A percentile compares a stretch with the other conserved stretches of the same genome.
phyloP scores from a whole-genome alignment of 345 rosid genomes.

The Iberis pinnata region DNA sequence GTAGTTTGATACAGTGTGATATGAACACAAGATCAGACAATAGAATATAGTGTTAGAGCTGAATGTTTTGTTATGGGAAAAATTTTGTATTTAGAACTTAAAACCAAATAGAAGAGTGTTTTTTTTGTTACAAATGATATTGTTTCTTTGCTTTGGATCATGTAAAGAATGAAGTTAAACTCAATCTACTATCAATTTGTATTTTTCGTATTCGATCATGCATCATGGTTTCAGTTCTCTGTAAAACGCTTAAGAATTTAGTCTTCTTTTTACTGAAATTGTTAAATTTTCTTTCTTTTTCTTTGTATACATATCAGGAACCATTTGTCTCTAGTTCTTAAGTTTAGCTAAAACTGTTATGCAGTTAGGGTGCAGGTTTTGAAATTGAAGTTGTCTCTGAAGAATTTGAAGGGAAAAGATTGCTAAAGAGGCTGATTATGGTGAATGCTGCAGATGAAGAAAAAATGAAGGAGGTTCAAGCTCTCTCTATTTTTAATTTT shows the following conservation, averaged over 20 bases:
- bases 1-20: background rate
- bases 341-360: background rate
- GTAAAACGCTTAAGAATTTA: background rate
- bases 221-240: background rate
- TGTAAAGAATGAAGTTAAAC: background rate
- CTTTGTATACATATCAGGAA: slow-evolving; percentile 43
- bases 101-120: background rate
- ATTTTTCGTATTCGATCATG: background rate
- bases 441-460: slow-evolving; percentile 75
- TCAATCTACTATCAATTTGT: background rate
- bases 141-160: background rate
- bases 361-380: slow-evolving; percentile 86
- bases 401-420: slow-evolving; percentile 79
- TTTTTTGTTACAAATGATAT: background rate
- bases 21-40: background rate
- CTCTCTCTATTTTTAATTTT: slow-evolving; percentile 94
- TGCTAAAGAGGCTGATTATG: slow-evolving; percentile 78
- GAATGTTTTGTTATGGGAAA: background rate
- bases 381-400: slow-evolving; percentile 63
- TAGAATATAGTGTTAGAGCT: background rate
- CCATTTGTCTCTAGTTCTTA: background rate
- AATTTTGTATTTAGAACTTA: background rate
- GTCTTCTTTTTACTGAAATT: slow-evolving; percentile 6
- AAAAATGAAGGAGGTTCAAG: slow-evolving; percentile 92
- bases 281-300: background rate